A percentile compares a stretch with the other conserved stretches of the same genome.
These are phyloP conservation scores for Draba incana DNA, from an alignment of 345 rosid species.

Conservation along the genomic window DNA sequence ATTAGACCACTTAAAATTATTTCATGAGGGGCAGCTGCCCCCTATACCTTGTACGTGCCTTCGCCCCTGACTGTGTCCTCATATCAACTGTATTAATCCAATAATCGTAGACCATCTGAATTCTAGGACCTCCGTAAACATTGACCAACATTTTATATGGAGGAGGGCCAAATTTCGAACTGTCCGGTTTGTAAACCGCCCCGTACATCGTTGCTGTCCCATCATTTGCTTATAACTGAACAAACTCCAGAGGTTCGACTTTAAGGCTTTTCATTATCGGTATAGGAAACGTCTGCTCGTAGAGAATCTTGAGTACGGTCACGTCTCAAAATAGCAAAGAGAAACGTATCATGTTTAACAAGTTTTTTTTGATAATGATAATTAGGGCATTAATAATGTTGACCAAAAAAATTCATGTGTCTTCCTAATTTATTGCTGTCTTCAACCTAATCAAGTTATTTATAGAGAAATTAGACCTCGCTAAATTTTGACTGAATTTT, in stretches of 20 bases:
- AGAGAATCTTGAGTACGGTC: constrained; percentile 58
- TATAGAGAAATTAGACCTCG: too few relatives aligned
- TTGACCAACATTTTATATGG: constrained; percentile 85
- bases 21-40: too few relatives aligned
- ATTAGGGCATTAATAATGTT: too few relatives aligned
- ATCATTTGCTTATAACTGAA: constrained; percentile 68
- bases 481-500: too few relatives aligned
- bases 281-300: constrained; percentile 64
- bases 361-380: too few relatives aligned
- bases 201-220: constrained; percentile 63
- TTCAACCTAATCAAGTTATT: too few relatives aligned
- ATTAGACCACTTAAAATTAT: too few relatives aligned
- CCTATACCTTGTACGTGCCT: too few relatives aligned
- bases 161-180: constrained; percentile 78
- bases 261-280: constrained; percentile 59
- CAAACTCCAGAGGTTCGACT: constrained; percentile 78
- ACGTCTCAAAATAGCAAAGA: constrained; percentile 72
- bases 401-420: too few relatives aligned
- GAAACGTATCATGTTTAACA: too few relatives aligned
- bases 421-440: too few relatives aligned
- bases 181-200: constrained; percentile 83
- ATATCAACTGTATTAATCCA: constrained; percentile 90
- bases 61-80: too few relatives aligned
- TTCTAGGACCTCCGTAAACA: constrained; percentile 90
- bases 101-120: constrained; percentile 72